Evolutionary conservation across 768 basidiomycete genomes (phyloP).

Genomic region (Termitomyces sp.): DNA sequence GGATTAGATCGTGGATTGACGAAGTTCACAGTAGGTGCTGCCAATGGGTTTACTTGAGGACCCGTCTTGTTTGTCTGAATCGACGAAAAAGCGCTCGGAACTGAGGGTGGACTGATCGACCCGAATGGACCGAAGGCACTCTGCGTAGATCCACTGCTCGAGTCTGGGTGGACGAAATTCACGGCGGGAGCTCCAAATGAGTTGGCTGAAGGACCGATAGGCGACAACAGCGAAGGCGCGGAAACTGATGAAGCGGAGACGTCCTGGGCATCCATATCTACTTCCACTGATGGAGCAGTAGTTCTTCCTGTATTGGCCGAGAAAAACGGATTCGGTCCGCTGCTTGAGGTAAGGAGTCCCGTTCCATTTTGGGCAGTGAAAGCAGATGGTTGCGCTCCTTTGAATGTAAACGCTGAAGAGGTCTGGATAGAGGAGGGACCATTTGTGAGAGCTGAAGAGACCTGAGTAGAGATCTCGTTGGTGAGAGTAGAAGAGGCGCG

Average conservation of each 20-base stretch:
- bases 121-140: not conserved
- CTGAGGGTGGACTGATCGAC: no score
- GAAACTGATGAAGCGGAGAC: not conserved
- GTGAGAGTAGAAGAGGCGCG: not conserved
- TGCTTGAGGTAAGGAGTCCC: not conserved
- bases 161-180: not conserved
- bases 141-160: not conserved
- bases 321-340: not conserved
- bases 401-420: not conserved
- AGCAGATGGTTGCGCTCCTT: not conserved
- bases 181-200: not conserved
- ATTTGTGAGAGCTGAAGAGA: not conserved
- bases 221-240: not conserved
- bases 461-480: not conserved
- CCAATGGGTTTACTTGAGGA: no score
- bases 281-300: not conserved
- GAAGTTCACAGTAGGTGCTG: no score
- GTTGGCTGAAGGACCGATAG: not conserved
- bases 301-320: not conserved
- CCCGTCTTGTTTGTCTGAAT: no score
- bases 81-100: no score
- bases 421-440: not conserved
- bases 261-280: conserved; percentile 1
- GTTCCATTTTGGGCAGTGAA: not conserved
- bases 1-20: no score